phyloP scores from a whole-genome alignment of 2,329 filamentous ascomycete genomes.

The Talaromyces sp. region DNA sequence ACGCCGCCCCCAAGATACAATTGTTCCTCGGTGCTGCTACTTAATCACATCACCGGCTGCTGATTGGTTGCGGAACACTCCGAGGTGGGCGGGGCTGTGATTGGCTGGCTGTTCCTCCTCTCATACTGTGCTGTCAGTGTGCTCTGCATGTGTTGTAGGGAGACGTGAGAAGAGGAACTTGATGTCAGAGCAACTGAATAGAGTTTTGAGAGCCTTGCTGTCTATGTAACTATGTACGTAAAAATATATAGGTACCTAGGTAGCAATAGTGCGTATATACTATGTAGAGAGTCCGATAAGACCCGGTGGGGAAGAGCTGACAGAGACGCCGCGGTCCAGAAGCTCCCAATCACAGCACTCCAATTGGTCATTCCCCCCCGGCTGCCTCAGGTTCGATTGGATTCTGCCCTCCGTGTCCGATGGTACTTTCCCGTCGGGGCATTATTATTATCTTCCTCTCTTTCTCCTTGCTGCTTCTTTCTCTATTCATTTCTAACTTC shows the following conservation, averaged over 20 bases:
- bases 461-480: not conserved
- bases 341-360: not conserved
- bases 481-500: not conserved
- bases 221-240: no score
- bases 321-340: conserved; percentile 12
- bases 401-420: not conserved
- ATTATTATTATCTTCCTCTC: not conserved
- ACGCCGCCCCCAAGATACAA: not conserved
- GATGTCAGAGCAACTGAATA: not conserved
- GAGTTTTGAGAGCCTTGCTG: no score
- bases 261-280: no score
- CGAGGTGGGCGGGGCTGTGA: not conserved
- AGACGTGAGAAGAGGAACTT: not conserved
- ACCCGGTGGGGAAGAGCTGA: conserved; percentile 4
- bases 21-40: not conserved
- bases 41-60: not conserved
- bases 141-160: not conserved
- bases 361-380: conserved; percentile 6
- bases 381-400: not conserved
- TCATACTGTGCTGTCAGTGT: not conserved
- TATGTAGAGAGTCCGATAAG: not conserved
- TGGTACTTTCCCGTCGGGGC: not conserved
- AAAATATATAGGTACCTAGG: no score
- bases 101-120: not conserved
- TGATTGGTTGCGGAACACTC: not conserved